A percentile compares a stretch with the other conserved stretches of the same genome.
These are phyloP conservation scores for Exophiala calicioides DNA, from an alignment of 2,329 filamentous ascomycete species.

Conservation along the genomic window DNA sequence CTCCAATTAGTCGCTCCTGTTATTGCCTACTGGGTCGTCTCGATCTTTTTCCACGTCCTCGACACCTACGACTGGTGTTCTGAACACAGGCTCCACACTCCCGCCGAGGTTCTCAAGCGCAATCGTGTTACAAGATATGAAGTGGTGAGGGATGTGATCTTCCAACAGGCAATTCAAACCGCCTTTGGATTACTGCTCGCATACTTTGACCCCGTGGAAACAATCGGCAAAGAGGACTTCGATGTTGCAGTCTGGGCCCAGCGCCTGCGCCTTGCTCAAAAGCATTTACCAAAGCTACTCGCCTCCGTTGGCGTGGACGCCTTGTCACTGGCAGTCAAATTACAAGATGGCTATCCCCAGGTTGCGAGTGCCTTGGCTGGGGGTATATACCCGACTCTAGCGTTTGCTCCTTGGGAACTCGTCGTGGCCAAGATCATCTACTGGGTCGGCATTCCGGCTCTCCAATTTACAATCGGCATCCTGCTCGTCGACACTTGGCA, in stretches of 20 bases:
- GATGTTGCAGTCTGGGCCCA: constrained; percentile 89
- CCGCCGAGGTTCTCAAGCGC: constrained; percentile 81
- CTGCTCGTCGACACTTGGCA: constrained; percentile 92
- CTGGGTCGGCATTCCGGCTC: constrained; percentile 69
- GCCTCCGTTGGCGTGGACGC: constrained; percentile 75
- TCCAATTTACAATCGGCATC: constrained; percentile 76
- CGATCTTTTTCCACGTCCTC: constrained; percentile 81
- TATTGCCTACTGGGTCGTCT: constrained; percentile 84
- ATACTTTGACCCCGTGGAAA: constrained; percentile 71
- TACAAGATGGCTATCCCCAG: constrained; percentile 69
- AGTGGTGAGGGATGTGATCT: constrained; percentile 83
- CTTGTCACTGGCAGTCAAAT: constrained; percentile 70
- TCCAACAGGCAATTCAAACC: constrained; percentile 91
- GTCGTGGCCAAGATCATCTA: constrained; percentile 74
- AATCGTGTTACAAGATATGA: constrained; percentile 85
- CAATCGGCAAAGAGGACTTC: constrained; percentile 76
- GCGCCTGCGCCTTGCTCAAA: constrained; percentile 75
- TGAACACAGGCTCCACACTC: constrained; percentile 91
- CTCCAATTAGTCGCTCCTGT: constrained; percentile 75
- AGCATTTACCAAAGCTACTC: constrained; percentile 72
- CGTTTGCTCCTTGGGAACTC: constrained; percentile 84
- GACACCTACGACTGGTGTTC: constrained; percentile 84
- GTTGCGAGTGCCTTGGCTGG: constrained; percentile 76
- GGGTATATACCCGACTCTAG: constrained; percentile 72
- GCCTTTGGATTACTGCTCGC: constrained; percentile 67